Conservation (phyloP, 106 monocot species). For the Platanthera guangdongensis region DNA sequence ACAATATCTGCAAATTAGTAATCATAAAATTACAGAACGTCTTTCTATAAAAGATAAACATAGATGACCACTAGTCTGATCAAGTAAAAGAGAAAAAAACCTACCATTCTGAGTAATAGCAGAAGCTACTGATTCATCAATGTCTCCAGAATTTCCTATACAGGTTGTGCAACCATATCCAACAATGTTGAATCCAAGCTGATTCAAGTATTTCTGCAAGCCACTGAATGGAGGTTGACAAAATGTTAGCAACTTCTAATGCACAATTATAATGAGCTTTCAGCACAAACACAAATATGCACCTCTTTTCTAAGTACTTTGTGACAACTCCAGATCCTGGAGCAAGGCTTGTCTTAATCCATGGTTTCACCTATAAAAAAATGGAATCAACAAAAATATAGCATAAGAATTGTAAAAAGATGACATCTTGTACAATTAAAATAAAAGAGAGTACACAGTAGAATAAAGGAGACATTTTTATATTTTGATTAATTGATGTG, state of each 20-base stretch:
- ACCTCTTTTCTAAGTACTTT: conserved; percentile 84
- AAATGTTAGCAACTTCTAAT: neutral
- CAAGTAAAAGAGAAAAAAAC: neutral
- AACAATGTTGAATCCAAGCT: conserved; percentile 88
- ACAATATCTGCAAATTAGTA: conserved; percentile 57
- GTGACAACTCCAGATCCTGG: conserved; percentile 91
- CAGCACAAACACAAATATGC: neutral
- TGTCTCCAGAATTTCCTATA: conserved; percentile 95
- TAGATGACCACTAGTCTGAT: neutral
- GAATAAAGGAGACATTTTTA: no score
- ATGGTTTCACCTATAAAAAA: conserved; percentile 67
- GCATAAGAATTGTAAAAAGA: neutral
- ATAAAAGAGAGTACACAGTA: neutral
- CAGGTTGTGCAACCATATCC: conserved; percentile 99
- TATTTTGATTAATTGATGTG: no score
- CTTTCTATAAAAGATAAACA: neutral
- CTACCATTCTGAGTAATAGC: conserved; percentile 92
- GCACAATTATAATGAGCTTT: neutral
- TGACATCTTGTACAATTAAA: no score
- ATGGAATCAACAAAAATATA: neutral
- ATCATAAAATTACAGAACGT: neutral
- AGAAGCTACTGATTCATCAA: conserved; percentile 73
- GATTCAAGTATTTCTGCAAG: conserved; percentile 82
- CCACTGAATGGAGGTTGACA: conserved; percentile 42
- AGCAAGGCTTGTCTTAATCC: conserved; percentile 95